Base-by-base conservation (phyloP, 2,329 filamentous ascomycete species). In the Helotiales sp. region DNA sequence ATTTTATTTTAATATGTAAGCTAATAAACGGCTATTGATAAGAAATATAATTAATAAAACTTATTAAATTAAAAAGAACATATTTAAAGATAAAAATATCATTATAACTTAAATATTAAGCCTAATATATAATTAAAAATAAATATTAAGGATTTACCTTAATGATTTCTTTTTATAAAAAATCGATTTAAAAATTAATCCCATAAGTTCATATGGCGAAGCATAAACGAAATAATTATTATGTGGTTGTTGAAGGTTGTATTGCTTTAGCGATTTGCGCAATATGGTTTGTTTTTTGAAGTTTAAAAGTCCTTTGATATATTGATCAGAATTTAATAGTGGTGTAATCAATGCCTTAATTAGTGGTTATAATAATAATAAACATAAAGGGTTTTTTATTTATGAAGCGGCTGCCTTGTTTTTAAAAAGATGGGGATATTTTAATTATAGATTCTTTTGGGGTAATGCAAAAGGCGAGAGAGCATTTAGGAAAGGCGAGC, bases 361-460 rank as follows among this genome's bases (percentile, higher is more conserved):
- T 43, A 52, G 59, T 17, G 59, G 59, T 26, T 62, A 62, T 22
- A 49, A 22, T 11, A 62, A 62, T 62, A 62, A 62, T 40, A 24
- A 62, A 50, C 30, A 62, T 8, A 28, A 22, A 52, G 59, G 59
- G 10, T 62, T 62, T 24, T 32, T 32, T 15, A 62, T 40, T 11
- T 37, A 32, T 2, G 17, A 63, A 54, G 60, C 52, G n/a, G 60
- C 60, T 7, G n/a, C 24, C 34, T 63, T 30, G 28, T 63, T 54
- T 11, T 13, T 63, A 24, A 24, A 50, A 40, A 26, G n/a, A 54
- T 15, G 34, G 34, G 60, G 60, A 63, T 22, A 63, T 52, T 28
- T 13, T 26, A 54, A 43, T 40, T 54, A 26, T 63, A 52, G 24
- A 40, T 24, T 63, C 47, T 63, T 63, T 11, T 24, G 50, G 3